These are phyloP conservation scores for Rhizopogon sp. DNA, from an alignment of 768 basidiomycete species.

Conservation along the genomic window DNA sequence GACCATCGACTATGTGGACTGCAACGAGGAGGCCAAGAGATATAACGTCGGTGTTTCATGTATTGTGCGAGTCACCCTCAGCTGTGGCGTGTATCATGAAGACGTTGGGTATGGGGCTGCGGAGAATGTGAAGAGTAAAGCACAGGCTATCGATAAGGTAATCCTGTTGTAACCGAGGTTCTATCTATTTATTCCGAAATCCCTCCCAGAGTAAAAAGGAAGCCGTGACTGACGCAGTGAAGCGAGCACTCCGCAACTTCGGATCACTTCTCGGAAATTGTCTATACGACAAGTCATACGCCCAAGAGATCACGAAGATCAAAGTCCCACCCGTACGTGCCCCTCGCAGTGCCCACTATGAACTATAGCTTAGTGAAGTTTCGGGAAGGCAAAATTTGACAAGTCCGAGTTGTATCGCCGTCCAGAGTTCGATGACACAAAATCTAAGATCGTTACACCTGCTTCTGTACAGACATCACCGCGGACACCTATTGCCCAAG, in stretches of 20 bases:
- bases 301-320: slow-evolving; percentile 81
- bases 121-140: slow-evolving; percentile 86
- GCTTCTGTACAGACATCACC: background rate
- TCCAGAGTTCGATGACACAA: slow-evolving; percentile 58
- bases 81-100: slow-evolving; percentile 87
- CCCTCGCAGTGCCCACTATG: background rate
- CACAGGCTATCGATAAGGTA: slow-evolving; percentile 87
- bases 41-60: slow-evolving; percentile 79
- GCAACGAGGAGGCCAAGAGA: slow-evolving; percentile 56
- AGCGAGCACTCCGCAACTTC: slow-evolving; percentile 87
- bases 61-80: slow-evolving; percentile 79
- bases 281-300: slow-evolving; percentile 91
- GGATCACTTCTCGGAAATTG: slow-evolving; percentile 96
- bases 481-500: background rate
- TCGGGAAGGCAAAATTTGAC: slow-evolving; percentile 59
- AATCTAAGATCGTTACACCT: slow-evolving; percentile 17
- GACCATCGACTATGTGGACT: slow-evolving; percentile 76
- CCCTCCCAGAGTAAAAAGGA: slow-evolving; percentile 91
- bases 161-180: slow-evolving; percentile 14
- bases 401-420: slow-evolving; percentile 61
- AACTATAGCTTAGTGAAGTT: slow-evolving; percentile 4
- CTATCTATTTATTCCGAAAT: background rate
- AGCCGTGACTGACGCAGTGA: slow-evolving; percentile 91
- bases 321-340: slow-evolving; percentile 75
- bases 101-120: slow-evolving; percentile 88